Evolutionary conservation across 805 yeast genomes (phyloP).

Genomic region (Helenozyma rhizophorensis): DNA sequence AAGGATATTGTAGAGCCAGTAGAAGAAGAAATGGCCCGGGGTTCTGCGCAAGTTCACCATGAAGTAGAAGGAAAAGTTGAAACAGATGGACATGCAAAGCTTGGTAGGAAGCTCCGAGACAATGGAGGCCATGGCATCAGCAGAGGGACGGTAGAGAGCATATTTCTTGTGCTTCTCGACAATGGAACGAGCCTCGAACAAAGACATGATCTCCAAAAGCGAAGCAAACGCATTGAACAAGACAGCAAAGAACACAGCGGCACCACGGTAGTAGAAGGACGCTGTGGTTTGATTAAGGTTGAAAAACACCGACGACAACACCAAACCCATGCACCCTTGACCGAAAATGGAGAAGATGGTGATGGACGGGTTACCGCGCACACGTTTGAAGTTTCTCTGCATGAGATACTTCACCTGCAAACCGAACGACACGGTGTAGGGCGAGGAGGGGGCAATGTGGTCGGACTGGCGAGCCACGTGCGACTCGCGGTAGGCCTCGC

Average conservation of each 20-base stretch:
- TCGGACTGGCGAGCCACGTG: conserved; percentile 38
- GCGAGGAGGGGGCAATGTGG: conserved; percentile 28
- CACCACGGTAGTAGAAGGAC: conserved; percentile 62
- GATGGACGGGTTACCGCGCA: conserved; percentile 54
- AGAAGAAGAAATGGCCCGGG: conserved; percentile 36
- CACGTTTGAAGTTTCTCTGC: conserved; percentile 51
- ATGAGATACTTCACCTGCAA: conserved; percentile 42
- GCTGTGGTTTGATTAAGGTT: conserved; percentile 45
- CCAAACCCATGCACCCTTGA: conserved; percentile 51
- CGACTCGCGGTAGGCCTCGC: conserved; percentile 16
- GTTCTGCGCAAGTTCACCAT: conserved; percentile 32
- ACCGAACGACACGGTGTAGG: conserved; percentile 31
- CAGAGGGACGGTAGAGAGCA: conserved; percentile 68
- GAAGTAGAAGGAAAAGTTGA: conserved; percentile 30
- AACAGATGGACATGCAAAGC: conserved; percentile 26
- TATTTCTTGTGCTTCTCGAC: conserved; percentile 68
- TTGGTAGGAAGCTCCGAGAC: conserved; percentile 64
- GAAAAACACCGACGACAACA: conserved; percentile 59
- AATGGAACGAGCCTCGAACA: conserved; percentile 60
- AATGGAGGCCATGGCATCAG: conserved; percentile 63
- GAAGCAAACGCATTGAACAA: conserved; percentile 59
- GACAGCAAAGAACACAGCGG: conserved; percentile 56
- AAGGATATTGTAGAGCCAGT: conserved; percentile 26
- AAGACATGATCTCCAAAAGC: conserved; percentile 53
- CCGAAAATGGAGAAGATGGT: conserved; percentile 49